A percentile compares a stretch with the other conserved stretches of the same genome.
Conservation (phyloP, 805 yeast species). For the Yueomyces sinensis region DNA sequence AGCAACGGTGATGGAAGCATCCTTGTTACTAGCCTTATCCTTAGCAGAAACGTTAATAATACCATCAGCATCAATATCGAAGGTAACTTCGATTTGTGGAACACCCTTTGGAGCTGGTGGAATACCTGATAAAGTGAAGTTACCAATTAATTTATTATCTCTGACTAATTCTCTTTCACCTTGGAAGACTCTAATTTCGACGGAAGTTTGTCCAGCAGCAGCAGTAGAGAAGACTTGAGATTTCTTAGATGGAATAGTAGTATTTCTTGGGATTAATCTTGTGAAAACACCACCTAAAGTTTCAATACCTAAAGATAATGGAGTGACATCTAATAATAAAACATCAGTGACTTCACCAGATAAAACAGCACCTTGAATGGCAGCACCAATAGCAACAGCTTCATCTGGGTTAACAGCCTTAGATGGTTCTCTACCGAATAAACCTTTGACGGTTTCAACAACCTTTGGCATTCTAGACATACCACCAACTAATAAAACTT, state of each 20-base stretch:
- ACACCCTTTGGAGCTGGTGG: constrained; percentile 77
- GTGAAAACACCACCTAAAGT: constrained; percentile 97
- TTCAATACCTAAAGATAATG: constrained; percentile 86
- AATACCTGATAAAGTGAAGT: constrained; percentile 88
- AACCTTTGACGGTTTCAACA: constrained; percentile 49
- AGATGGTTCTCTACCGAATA: constrained; percentile 75
- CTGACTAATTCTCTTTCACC: constrained; percentile 98
- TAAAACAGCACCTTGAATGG: constrained; percentile 92
- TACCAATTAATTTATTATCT: constrained; percentile 95
- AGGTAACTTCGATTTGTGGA: constrained; percentile 78
- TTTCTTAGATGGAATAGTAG: constrained; percentile 94
- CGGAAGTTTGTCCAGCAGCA: constrained; percentile 92
- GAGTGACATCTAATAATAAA: constrained; percentile 76
- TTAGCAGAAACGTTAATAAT: constrained; percentile 90
- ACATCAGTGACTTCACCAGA: constrained; percentile 94
- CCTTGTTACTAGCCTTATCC: constrained; percentile 88
- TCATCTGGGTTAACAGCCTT: constrained; percentile 92
- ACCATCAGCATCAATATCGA: constrained; percentile 96
- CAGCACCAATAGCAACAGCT: constrained; percentile 94
- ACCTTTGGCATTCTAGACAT: constrained; percentile 87
- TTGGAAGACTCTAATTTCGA: constrained; percentile 96
- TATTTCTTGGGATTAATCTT: constrained; percentile 75
- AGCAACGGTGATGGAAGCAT: constrained; percentile 89
- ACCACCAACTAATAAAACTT: constrained; percentile 72
- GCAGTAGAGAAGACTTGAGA: constrained; percentile 95